A percentile compares a stretch with the other conserved stretches of the same genome.
Evolutionary conservation across 2,329 filamentous ascomycete species (phyloP).

Genomic region (Huntiella omanensis): DNA sequence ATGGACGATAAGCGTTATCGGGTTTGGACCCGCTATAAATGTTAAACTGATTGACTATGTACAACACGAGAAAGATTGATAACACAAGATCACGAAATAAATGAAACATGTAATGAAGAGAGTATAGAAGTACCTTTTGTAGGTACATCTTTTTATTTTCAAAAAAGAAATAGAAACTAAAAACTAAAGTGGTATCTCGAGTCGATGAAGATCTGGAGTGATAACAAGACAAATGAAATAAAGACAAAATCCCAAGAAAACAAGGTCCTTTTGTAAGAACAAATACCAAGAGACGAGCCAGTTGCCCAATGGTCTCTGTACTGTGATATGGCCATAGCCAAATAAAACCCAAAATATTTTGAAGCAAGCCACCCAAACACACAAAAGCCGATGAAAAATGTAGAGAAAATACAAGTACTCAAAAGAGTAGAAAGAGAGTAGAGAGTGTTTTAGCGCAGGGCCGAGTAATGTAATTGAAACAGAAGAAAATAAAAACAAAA

Average conservation of each 20-base stretch:
- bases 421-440: not conserved
- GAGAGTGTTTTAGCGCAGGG: not conserved
- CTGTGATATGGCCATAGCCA: not conserved
- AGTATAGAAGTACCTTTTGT: not conserved
- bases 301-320: constrained; percentile 2
- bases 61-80: not conserved
- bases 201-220: not conserved
- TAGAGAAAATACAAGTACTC: constrained; percentile 1
- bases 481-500: not conserved
- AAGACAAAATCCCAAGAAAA: not conserved
- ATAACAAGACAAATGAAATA: not conserved
- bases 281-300: constrained; percentile 4
- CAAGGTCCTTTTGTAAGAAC: not conserved
- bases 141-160: not conserved
- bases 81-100: not conserved
- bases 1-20: no score
- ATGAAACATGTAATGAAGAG: not conserved
- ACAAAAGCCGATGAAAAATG: not conserved
- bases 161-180: constrained; percentile 1
- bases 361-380: not conserved
- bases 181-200: constrained; percentile 3
- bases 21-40: no score
- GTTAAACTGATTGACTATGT: no score
- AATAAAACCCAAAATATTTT: not conserved
- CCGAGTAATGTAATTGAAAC: not conserved